Evolutionary conservation across 208 protist species (phyloP).

Genomic region (Acanthamoeba divionensis): DNA sequence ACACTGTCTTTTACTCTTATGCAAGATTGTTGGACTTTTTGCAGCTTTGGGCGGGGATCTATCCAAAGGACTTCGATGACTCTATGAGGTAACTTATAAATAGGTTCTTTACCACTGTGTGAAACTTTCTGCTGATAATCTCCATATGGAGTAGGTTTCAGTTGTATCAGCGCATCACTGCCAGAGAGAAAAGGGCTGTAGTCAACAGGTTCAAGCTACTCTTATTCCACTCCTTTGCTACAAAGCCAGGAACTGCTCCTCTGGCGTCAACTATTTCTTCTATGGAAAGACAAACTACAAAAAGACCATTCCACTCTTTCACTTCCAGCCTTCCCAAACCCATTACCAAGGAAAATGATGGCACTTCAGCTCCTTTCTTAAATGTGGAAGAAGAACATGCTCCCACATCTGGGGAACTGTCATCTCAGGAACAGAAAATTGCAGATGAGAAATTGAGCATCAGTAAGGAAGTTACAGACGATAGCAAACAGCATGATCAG

Average conservation of each 20-base stretch:
- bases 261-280: background rate
- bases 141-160: too few species aligned
- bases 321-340: background rate
- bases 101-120: too few species aligned
- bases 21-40: background rate
- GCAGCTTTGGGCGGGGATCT: background rate
- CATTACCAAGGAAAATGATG: background rate
- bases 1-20: background rate
- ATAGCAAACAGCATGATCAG: background rate
- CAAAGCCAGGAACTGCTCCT: background rate
- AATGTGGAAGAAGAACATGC: too few species aligned
- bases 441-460: background rate
- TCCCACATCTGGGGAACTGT: background rate
- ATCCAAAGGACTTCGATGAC: background rate
- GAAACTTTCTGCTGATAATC: too few species aligned
- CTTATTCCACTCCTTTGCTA: background rate
- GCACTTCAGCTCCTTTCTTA: too few species aligned
- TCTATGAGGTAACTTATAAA: too few species aligned
- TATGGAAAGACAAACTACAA: background rate
- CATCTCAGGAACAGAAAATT: background rate
- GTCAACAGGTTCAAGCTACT: slow-evolving; percentile 8
- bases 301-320: slow-evolving; percentile 1
- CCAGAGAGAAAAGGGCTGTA: background rate
- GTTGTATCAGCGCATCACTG: too few species aligned
- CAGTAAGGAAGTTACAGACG: background rate